Evolutionary conservation across 2,329 filamentous ascomycete species (phyloP), one percentile per base, ranked within the genome.

Genomic region (Aspergillus sp.): DNA sequence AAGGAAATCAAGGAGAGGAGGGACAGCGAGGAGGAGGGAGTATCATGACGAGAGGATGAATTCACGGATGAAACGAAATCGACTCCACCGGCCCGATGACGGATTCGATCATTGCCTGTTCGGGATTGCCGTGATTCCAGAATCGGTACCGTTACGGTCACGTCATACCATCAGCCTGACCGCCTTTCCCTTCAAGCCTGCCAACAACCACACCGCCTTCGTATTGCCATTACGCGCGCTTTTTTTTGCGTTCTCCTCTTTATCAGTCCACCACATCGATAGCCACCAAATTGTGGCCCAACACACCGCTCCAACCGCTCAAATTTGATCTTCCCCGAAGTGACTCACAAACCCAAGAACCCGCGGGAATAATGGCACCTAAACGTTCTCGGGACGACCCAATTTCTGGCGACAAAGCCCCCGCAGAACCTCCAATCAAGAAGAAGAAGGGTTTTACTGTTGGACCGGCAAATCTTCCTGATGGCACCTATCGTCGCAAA

Each of bases 381-480:
- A 88, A 86, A 69, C 74, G 84, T 56, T 66, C 79, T n/a, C 75
- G 72, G 25, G 81, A 84, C 48, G 66, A 72, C 44, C 64, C 68
- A 17, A 58, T 67, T 43, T 60, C 72, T 38, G 74, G 70, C 6
- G 67, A 72, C 14, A 84, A 83, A 66, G 84, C 81, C 20, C 43
- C 57, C 10, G 47, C 58, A 17, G 64, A 61, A 21, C 65, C 71
- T 34, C 53, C 60, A 19, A 76, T 59, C 41, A 80, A 82, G 65
- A 82, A 81, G 57, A 81, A 76, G 59, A 87, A 88, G 62, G 91
- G 89, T 47, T 97, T 97, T 76, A 83, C 83, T 38, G 88, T 97
- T 52, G 93, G 92, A 0, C 92, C 93, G 25, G 88, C 88, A 34
- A 96, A 97, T 70, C 79, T 97, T 21, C 93, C 93, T 38, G 92